A percentile compares a stretch with the other conserved stretches of the same genome.
These are phyloP conservation scores for Aristolochia californica DNA, from an alignment of 164 flowering plant species.

Conservation along the genomic window DNA sequence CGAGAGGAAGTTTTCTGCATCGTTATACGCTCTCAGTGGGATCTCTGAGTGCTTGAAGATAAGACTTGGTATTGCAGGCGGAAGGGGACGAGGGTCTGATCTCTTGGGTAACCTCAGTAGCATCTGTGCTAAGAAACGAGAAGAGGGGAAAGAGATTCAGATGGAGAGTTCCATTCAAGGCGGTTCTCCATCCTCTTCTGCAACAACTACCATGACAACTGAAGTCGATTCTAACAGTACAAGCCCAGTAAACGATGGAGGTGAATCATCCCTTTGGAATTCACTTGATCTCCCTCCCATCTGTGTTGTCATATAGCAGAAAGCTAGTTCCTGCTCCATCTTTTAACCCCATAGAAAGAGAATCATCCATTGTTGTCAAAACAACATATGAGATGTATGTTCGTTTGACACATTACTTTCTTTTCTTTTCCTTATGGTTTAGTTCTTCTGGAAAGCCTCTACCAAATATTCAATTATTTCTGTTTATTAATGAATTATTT, in stretches of 20 bases:
- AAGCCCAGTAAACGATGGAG: slow-evolving; percentile 14
- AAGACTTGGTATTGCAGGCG: slow-evolving; percentile 13
- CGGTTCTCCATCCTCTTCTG: slow-evolving; percentile 9
- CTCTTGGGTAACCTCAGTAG: slow-evolving; percentile 4
- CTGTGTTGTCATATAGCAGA: slow-evolving; percentile 18
- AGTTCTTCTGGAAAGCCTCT: no score
- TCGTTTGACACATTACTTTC: no score
- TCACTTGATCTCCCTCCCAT: slow-evolving; percentile 63
- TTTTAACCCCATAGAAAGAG: neutral
- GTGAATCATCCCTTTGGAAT: slow-evolving; percentile 47
- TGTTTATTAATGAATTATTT: no score
- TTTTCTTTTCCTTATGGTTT: no score
- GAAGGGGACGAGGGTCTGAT: slow-evolving; percentile 3
- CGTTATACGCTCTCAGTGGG: slow-evolving; percentile 59
- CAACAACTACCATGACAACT: slow-evolving; percentile 3
- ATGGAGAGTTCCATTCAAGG: slow-evolving; percentile 1
- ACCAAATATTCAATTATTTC: no score
- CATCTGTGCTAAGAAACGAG: neutral
- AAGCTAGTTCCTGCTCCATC: neutral
- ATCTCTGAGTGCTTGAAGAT: slow-evolving; percentile 50
- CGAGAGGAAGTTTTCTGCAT: slow-evolving; percentile 60
- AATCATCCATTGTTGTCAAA: no score
- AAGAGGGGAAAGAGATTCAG: slow-evolving; percentile 9
- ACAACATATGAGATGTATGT: no score
- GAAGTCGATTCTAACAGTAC: neutral